Evolutionary conservation across 2,329 filamentous ascomycete species (phyloP).

Genomic region (Cordyceps javanica): DNA sequence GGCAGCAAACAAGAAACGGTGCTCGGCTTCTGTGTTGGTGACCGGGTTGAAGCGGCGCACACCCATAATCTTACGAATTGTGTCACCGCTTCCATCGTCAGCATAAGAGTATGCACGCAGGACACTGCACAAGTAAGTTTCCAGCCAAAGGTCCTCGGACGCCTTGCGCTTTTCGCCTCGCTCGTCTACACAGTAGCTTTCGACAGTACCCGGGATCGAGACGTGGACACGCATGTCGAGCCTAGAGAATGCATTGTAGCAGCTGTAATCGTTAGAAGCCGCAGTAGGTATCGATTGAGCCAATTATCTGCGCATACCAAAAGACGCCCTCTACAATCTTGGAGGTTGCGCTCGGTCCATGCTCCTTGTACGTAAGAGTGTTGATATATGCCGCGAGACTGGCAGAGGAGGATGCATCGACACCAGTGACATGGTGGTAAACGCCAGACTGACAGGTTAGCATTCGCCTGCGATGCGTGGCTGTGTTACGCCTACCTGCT

Average conservation of each 20-base stretch:
- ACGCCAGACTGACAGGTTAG: constrained; percentile 62
- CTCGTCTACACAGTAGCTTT: constrained; percentile 97
- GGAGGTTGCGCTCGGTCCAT: constrained; percentile 61
- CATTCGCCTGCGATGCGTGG: background rate
- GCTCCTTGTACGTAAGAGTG: constrained; percentile 85
- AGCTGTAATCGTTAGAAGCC: constrained; percentile 38
- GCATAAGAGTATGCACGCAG: constrained; percentile 93
- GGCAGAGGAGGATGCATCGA: constrained; percentile 95
- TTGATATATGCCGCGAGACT: constrained; percentile 98
- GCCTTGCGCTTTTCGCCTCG: constrained; percentile 90
- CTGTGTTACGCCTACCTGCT: constrained; percentile 39
- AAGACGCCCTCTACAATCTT: constrained; percentile 94
- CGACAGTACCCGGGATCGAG: constrained; percentile 90
- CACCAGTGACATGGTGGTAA: constrained; percentile 95
- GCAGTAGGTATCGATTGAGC: constrained; percentile 24
- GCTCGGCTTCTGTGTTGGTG: constrained; percentile 95
- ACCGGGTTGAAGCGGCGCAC: constrained; percentile 95
- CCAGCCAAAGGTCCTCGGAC: constrained; percentile 91
- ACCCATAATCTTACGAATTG: constrained; percentile 95
- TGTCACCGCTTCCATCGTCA: constrained; percentile 88
- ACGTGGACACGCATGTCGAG: constrained; percentile 98
- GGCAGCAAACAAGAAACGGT: constrained; percentile 89
- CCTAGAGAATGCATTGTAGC: constrained; percentile 98
- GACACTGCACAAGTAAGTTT: constrained; percentile 95
- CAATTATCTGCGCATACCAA: constrained; percentile 53